Base-by-base conservation (phyloP, 495 filamentous ascomycete genomes). In the Lophiostoma macrostomum region DNA sequence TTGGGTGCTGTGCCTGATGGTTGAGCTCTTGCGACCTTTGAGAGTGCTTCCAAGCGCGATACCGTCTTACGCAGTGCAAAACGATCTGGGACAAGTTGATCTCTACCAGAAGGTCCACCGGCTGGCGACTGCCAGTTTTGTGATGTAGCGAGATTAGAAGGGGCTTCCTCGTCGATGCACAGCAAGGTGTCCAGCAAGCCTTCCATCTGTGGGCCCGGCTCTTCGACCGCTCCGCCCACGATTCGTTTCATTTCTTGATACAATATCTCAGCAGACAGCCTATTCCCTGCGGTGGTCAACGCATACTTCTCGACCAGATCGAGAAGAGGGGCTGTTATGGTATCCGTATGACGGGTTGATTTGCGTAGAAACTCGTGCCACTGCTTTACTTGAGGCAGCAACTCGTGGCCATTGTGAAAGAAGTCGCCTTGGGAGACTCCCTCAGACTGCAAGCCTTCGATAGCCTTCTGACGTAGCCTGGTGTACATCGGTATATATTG, bases 381-480 rank as follows among this genome's bases (percentile, higher is more conserved):
- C 1, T 48, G 11, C 16, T 40, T 25, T 3, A 56, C 25, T 13
- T 49, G 36, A 23, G 32, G 43, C 11, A 56, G 25, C 5, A 41
- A 13, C 4, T 49, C 29, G 8, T 35, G 23, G 13, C 50, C 49
- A 29, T 66, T 52, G 49, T 66, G 67, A 50, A 71, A 71, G 4
- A 35, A 42, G 37, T 71, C 64, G n/a, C n/a, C n/a, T n/a, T n/a
- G n/a, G n/a, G n/a, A n/a, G n/a, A n/a, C n/a, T n/a, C n/a, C n/a
- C n/a, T n/a, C n/a, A n/a, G n/a, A n/a, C n/a, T n/a, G n/a, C n/a
- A 42, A 8, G 7, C 8, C 22, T 25, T 49, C 16, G 10, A 49
- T 25, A 5, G 51, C 41, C 22, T 46, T 37, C 16, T 47, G n/a
- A 13, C 51, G 51, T 12, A 54, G 19, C 5, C 12, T 13, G n/a